Base-by-base conservation (phyloP, 192 early-diverging fungal genomes). In the Coemansia interrupta region DNA sequence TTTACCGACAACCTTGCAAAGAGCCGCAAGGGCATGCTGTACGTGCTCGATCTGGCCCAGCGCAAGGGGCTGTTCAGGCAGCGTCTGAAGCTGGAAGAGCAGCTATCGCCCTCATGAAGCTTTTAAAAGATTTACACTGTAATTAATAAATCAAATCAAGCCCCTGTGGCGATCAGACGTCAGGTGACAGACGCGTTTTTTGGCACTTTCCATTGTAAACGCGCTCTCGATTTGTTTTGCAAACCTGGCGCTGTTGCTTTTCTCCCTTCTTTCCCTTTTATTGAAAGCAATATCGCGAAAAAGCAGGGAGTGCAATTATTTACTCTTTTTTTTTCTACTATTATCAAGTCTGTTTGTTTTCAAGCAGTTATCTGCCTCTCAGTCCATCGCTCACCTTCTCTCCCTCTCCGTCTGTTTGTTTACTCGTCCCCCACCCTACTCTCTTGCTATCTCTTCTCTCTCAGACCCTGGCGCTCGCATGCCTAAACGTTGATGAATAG, bases 1-100 rank as follows among this genome's bases (percentile, higher is more conserved):
- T 93, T 96, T 68, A 82, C 90, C 48, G 89, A 93, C 44, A 93
- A 74, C 52, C 62, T 74, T 5, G 58, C 61, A 53, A 66, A 68
- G 53, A 80, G 78, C 59, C 72, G 78, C 57, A 74, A 71, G 59
- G 78, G 78, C 22, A 73, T 80, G 78, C 71, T 74, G 14, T 80
- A 80, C 14, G 72, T 74, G 48, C 71, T 80, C 17, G 78, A 80
- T 46, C 45, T 80, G 48, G 74, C 66, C 1, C 74, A 78, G 68
- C 68, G 74, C 32, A 64, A 62, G 57, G 74, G 74, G 2, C 65
- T 78, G 56, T 68, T 78, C 40, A 60, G 74, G 39, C 68, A 66
- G 54, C 68, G 74, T 11, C 56, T 68, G 12, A 51, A 32, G 28
- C 17, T 57, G 45, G 67, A 66, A 20, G 65, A 62, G 47, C 32